Evolutionary conservation across 805 yeast species (phyloP).

Genomic region (Grigorovia transvaalensis): DNA sequence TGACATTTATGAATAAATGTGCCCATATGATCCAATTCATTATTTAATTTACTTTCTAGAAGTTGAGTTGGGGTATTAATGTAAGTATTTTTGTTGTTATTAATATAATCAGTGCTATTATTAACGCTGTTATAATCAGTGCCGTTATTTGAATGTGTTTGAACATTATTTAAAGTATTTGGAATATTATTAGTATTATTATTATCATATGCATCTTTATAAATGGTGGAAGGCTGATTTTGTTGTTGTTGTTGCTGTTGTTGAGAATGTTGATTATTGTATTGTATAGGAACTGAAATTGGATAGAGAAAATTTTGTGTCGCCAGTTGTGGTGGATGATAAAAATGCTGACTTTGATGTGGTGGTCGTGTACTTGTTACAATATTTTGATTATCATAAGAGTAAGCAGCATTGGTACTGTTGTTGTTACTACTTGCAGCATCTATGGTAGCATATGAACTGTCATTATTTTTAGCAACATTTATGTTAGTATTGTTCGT

Average conservation of each 20-base stretch:
- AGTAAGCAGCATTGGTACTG: neutral
- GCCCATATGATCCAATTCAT: neutral
- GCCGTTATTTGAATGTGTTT: neutral
- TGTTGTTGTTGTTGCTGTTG: constrained; percentile 3
- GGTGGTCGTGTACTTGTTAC: neutral
- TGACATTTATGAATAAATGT: constrained; percentile 19
- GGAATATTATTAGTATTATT: neutral
- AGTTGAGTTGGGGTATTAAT: neutral
- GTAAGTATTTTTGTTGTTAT: neutral
- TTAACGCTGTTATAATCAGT: neutral
- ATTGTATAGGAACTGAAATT: neutral
- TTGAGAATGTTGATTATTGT: neutral
- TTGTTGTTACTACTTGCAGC: neutral
- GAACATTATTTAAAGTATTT: neutral
- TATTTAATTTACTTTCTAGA: neutral
- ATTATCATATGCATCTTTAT: neutral
- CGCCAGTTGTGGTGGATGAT: neutral
- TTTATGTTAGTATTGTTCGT: neutral
- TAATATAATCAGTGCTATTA: neutral
- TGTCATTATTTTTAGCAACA: neutral
- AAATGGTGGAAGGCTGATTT: neutral
- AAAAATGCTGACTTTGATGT: neutral
- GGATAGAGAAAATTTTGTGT: neutral
- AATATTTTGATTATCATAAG: neutral
- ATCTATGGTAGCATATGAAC: too few relatives aligned